These are phyloP conservation scores for Tricholoma flavovirens DNA, from an alignment of 768 basidiomycete genomes.

Conservation along the genomic window DNA sequence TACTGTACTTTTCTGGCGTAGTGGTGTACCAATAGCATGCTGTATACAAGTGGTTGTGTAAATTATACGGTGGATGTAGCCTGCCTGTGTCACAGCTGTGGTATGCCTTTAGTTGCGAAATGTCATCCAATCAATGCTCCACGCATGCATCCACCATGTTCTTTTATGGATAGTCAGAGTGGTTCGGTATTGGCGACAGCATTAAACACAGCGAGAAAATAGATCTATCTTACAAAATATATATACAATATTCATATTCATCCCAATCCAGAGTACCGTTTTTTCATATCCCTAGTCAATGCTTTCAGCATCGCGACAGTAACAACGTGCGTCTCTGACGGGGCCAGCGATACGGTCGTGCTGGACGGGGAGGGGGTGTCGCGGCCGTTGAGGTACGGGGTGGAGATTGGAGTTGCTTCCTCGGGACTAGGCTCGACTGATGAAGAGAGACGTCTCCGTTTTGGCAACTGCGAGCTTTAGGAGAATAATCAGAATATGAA, in stretches of 20 bases:
- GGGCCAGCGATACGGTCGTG: conserved; percentile 35
- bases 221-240: conserved; percentile 1
- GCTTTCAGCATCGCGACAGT: conserved; percentile 65
- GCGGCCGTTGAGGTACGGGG: conserved; percentile 29
- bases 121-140: too few species aligned
- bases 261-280: conserved; percentile 34
- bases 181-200: background rate
- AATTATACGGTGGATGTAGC: too few species aligned
- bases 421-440: conserved; percentile 20
- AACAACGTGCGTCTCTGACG: conserved; percentile 29
- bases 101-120: too few species aligned
- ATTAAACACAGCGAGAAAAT: background rate
- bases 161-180: background rate
- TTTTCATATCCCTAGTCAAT: conserved; percentile 48
- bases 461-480: conserved; percentile 24
- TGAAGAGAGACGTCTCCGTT: conserved; percentile 41
- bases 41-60: background rate
- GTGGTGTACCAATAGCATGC: background rate
- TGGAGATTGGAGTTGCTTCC: conserved; percentile 27
- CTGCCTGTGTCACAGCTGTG: too few species aligned
- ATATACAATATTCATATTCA: conserved; percentile 1
- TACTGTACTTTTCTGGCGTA: background rate
- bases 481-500: conserved; percentile 2
- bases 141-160: too few species aligned
- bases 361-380: conserved; percentile 43